Base-by-base conservation (phyloP, 2,329 filamentous ascomycete genomes). In the Colletotrichum higginsianum region DNA sequence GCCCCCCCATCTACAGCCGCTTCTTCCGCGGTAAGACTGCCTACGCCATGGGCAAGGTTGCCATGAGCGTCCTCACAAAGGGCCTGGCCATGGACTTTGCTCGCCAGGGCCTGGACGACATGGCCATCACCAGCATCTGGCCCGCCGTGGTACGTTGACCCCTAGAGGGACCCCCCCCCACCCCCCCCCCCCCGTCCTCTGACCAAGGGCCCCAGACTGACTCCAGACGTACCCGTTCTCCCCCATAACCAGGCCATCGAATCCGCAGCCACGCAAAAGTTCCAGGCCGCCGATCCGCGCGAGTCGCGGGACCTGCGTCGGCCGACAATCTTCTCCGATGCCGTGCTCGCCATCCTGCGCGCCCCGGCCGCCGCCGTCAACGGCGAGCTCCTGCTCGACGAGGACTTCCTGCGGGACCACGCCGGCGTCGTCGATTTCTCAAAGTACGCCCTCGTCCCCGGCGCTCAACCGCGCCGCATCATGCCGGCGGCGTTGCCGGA, bases 11-110 rank as follows among this genome's bases (percentile, higher is more conserved):
- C 68, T 97, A 97, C 81, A 93, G 90, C 74, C 87, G 94, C 40
- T 97, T 97, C 81, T 95, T 96, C 80, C 84, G 93, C 26, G 94
- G 94, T 13, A 97, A 97, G 86, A 93, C 94, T 1, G 93, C 92
- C 16, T 97, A 97, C 82, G 93, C 94, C 2, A 86, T 90, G 82
- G 90, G 91, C 2, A 96, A 96, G 79, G 88, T 96, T 3, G 93
- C 86, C 55, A 97, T 97, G 94, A 93, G 89, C 76, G 92, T 96
- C 4, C 79, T 97, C 55, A 94, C 92, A 0, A 94, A 94, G 79
- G 94, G 94, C 0, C 83, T 97, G 16, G 93, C 92, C 0, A 94
- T 96, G 92, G 94, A 97, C 76, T 94, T 93, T 78, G 83, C 89
- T 74, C 84, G 94, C 42, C 87, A 95, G 75, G 90, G 88, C 0